Conservation (phyloP, 768 basidiomycete species). For the Termitomyces sp. region DNA sequence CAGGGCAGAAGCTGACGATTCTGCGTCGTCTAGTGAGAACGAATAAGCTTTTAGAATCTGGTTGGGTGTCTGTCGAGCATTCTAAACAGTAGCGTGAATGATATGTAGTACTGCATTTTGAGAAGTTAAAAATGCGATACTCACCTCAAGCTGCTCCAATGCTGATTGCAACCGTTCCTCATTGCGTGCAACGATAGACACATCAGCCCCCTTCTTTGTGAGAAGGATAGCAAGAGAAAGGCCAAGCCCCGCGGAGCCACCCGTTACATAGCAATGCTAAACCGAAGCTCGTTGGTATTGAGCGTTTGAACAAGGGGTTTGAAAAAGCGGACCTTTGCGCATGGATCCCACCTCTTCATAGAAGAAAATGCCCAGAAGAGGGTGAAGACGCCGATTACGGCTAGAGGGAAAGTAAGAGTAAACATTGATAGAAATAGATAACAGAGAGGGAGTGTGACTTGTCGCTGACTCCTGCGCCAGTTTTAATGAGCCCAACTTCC, state of each 20-base stretch:
- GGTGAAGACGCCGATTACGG: not conserved
- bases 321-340: conserved; percentile 26
- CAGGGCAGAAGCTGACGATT: conserved; percentile 55
- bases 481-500: conserved; percentile 2
- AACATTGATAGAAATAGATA: conserved; percentile 9
- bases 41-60: conserved; percentile 68
- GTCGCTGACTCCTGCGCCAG: not conserved
- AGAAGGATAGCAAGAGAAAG: conserved; percentile 68
- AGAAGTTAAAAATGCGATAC: conserved; percentile 26
- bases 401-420: not conserved
- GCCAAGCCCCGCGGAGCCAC: conserved; percentile 83
- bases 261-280: conserved; percentile 85
- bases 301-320: not conserved
- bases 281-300: not conserved
- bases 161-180: conserved; percentile 61
- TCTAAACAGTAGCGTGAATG: conserved; percentile 27
- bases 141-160: conserved; percentile 58
- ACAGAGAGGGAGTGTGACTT: not conserved
- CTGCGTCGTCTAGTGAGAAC: conserved; percentile 50
- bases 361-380: conserved; percentile 16
- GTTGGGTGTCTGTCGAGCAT: conserved; percentile 41
- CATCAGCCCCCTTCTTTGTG: conserved; percentile 65
- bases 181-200: conserved; percentile 83
- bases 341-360: conserved; percentile 37
- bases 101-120: not conserved